Base-by-base conservation (phyloP, 164 flowering plant species). In the Nelumbo lutea region DNA sequence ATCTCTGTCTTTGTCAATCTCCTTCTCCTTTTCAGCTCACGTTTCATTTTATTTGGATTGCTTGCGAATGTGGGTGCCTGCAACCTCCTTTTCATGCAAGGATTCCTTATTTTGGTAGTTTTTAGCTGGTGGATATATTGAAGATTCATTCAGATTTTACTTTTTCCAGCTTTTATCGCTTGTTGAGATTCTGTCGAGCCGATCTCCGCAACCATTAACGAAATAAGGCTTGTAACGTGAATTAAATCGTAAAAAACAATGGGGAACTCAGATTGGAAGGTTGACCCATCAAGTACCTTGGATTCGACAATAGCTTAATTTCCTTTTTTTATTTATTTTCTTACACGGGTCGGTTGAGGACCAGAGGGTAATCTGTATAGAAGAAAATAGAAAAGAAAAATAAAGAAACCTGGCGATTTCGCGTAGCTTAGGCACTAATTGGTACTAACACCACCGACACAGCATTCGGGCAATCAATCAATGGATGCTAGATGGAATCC, bases 401-500 rank as follows among this genome's bases (percentile, higher is more conserved):
- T n/a, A n/a, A n/a, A n/a, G n/a, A n/a, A n/a, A n/a, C 53, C 53
- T 50, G 57, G 57, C 57, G 1, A 1, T 53, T 53, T 53, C 14
- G 57, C 14, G 14, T 53, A 46, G 48, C 14, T 53, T 53, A 10
- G 13, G 57, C 14, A 2, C n/a, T 53, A 53, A 53, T 53, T 53
- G 57, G 10, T 53, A 53, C 57, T 53, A 9, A 14, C 57, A 53
- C 57, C 57, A 53, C 14, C 57, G 14, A 10, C 15, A 10, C 57
- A 53, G 57, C 57, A 1, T 10, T 53, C 14, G 13, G 14, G 3
- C 53, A 50, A 68, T 56, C 73, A 42, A 84, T 80, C 79, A 66
- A 92, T 92, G 98, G 83, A 88, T 73, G 75, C 78, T 69, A 80
- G 82, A 85, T 84, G 95, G 91, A 83, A 73, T 65, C 67, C 78